A percentile compares a stretch with the other conserved stretches of the same genome.
Conservation (phyloP, 192 early-diverging fungal genomes). For the Podila clonocystis region DNA sequence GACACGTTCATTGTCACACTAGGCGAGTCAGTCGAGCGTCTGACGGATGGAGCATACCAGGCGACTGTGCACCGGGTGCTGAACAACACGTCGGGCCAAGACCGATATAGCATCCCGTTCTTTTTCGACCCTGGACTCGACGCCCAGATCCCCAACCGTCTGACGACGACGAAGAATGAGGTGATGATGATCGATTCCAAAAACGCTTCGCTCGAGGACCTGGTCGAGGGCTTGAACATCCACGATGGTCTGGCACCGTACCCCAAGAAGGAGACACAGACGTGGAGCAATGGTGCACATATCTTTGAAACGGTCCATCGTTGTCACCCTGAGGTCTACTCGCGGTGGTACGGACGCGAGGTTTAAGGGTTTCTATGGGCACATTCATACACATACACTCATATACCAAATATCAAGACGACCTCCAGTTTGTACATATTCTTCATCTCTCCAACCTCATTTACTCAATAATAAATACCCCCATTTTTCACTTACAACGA, state of each 20-base stretch:
- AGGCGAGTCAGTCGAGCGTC: conserved; percentile 65
- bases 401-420: too few species aligned
- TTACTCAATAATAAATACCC: too few species aligned
- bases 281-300: conserved; percentile 41
- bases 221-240: too few species aligned
- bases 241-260: too few species aligned
- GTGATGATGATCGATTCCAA: too few species aligned
- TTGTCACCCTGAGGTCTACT: conserved; percentile 48
- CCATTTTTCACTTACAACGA: too few species aligned
- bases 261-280: background rate
- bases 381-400: conserved; percentile 84
- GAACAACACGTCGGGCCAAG: conserved; percentile 56
- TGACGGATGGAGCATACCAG: conserved; percentile 59
- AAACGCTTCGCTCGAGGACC: too few species aligned
- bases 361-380: background rate
- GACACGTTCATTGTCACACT: conserved; percentile 74
- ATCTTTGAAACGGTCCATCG: conserved; percentile 48
- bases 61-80: conserved; percentile 70
- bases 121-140: conserved; percentile 62
- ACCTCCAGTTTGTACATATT: too few species aligned
- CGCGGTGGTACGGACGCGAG: conserved; percentile 29
- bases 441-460: too few species aligned
- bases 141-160: conserved; percentile 28
- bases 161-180: too few species aligned
- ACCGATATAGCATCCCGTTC: conserved; percentile 67